Base-by-base conservation (phyloP, 2,329 filamentous ascomycete species). In the Penicillium decumbens region DNA sequence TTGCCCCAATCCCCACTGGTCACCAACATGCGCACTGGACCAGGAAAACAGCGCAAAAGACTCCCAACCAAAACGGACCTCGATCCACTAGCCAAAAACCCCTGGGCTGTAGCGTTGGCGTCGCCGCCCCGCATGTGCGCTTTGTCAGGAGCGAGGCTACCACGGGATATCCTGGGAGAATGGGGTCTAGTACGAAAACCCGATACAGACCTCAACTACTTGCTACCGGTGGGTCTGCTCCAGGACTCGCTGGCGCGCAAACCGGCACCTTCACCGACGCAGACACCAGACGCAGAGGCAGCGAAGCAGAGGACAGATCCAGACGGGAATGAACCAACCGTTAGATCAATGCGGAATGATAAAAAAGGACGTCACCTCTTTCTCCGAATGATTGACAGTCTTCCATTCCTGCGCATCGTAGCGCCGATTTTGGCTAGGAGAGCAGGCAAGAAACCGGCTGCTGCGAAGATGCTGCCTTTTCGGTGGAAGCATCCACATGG, bases 71-170 rank as follows among this genome's bases (percentile, higher is more conserved):
- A 49, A 38, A 49, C 55, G 3, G 65, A 70, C 37, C 50, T 57
- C 24, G 58, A 65, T 12, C 54, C 62, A 3, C 57, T 73, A n/a
- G 41, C 49, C 27, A 58, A 62, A 13, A 74, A 74, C 38, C 69
- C 71, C 18, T 74, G 70, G 70, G 72, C 72, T 3, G 47, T 65
- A 29, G 67, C 67, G 18, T 63, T 74, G 10, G 68, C 69, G 15
- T 69, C 68, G 2, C 68, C 69, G 0, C 33, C 63, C 1, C 66
- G 72, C 23, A 53, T 64, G 54, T 74, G 72, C 50, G 25, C 51
- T 3, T 40, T 62, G 5, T 71, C 70, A 4, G 58, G 60, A 1
- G 51, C 56, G 7, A 58, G 71, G n/a, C 24, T 72, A 9, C 72
- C 72, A 4, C 58, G 53, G 6, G 63, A 54, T 0, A 51, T 73